A percentile compares a stretch with the other conserved stretches of the same genome.
Evolutionary conservation across 1,284 basidiomycete genomes (phyloP).

Genomic region (Malassezia globosa): DNA sequence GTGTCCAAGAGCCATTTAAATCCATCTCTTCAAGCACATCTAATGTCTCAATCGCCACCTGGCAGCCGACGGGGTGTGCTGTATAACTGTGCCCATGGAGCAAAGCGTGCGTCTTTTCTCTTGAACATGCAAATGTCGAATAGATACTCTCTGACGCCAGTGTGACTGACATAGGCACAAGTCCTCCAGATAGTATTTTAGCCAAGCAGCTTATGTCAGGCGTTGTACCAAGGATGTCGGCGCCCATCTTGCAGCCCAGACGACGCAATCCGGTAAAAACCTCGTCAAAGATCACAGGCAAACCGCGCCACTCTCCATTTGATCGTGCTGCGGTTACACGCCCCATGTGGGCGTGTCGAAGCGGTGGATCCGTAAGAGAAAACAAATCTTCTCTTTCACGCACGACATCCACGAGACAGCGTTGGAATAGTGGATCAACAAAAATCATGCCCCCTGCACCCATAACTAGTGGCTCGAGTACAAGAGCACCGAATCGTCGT

Average conservation of each 20-base stretch:
- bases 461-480: conserved; percentile 84
- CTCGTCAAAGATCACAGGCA: conserved; percentile 91
- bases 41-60: conserved; percentile 73
- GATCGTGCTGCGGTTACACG: conserved; percentile 20
- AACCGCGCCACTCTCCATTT: conserved; percentile 55
- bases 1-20: conserved; percentile 50
- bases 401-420: conserved; percentile 69
- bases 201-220: conserved; percentile 74
- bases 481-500: conserved; percentile 57
- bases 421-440: conserved; percentile 91
- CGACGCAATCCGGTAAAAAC: conserved; percentile 87
- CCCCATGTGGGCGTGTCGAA: conserved; percentile 1
- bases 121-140: conserved; percentile 60
- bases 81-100: conserved; percentile 86
- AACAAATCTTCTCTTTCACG: conserved; percentile 54
- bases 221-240: conserved; percentile 24
- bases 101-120: conserved; percentile 69
- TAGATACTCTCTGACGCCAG: conserved; percentile 71
- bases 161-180: conserved; percentile 67
- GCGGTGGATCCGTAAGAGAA: conserved; percentile 34
- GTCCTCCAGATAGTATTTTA: conserved; percentile 85
- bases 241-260: conserved; percentile 53
- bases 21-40: conserved; percentile 53
- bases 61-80: conserved; percentile 57
- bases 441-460: conserved; percentile 96